Conservation (phyloP, 257 asterid genomes). For the Verbascum thapsus region DNA sequence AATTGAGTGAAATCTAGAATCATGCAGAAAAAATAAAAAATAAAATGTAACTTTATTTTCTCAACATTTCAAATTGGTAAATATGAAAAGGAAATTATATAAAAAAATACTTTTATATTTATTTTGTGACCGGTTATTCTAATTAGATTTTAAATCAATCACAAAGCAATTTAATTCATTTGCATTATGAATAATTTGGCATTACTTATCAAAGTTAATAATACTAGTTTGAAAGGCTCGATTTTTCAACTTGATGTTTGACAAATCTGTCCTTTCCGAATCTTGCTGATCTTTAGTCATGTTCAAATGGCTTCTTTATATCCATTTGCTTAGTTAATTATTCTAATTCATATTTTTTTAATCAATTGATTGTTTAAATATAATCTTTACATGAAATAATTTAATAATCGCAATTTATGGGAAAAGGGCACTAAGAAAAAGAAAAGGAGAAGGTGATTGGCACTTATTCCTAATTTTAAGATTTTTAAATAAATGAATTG, state of each 20-base stretch:
- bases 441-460: constrained; percentile 13
- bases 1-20: background rate
- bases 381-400: background rate
- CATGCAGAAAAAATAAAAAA: too few species aligned
- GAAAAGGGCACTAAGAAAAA: constrained; percentile 16
- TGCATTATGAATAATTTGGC: too few species aligned
- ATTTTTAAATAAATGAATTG: constrained; percentile 6
- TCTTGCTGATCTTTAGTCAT: constrained; percentile 24
- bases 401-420: constrained; percentile 23
- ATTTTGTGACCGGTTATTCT: too few species aligned
- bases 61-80: too few species aligned
- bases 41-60: too few species aligned
- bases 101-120: too few species aligned
- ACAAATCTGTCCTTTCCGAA: background rate
- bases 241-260: too few species aligned
- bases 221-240: too few species aligned
- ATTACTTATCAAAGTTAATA: too few species aligned
- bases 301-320: constrained; percentile 24
- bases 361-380: background rate
- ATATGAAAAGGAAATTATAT: too few species aligned
- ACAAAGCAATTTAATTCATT: too few species aligned
- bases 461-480: constrained; percentile 5
- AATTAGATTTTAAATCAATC: too few species aligned
- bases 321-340: constrained; percentile 17
- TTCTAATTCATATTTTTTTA: background rate